Base-by-base conservation (phyloP, 192 early-diverging fungal genomes). In the Cetraspora pellucida region DNA sequence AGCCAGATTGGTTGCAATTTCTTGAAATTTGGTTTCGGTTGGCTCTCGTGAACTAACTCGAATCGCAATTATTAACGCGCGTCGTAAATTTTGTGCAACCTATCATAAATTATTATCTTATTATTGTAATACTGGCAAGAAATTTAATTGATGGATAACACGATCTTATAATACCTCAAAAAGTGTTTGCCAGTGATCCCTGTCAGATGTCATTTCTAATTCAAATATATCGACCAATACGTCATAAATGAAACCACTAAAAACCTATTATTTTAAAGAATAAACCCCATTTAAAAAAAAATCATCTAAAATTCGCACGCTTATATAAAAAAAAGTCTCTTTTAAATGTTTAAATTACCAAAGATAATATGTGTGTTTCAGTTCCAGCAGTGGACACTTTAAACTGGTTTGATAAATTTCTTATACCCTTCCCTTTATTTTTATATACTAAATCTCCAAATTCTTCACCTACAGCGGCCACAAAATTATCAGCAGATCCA, bases 211-310 rank as follows among this genome's bases (percentile, higher is more conserved):
- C 21, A n/a, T 68, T 68, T 68, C 66, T 21, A 50, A 27, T 21
- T 44, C 16, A 16, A 28, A 68, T 17, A 49, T 10, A 68, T 68
- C 66, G 10, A 49, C 66, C 8, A 68, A 49, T 47, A 68, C 66
- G 25, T 68, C 66, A 68, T 68, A 68, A 10, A 47, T 23, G 21
- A 68, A 68, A 49, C 66, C 66, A 25, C 66, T 68, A 31, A 68
- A 68, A 28, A 68, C 44, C 66, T 68, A 65, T 65, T 44, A 0
- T 23, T 10, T 0, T 17, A 25, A 65, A 37, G 27, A 60, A 3
- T 13, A 21, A 7, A 0, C 27, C 19, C 16, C 13, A 4, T 59
- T 59, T 59, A 7, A 23, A 59, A 59, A 59, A 27, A 6, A 59
- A 44, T 11, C 43, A 11, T 9, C 10, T 45, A 3, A 43, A 66